Evolutionary conservation across 306 rosid species (phyloP).

Genomic region (Citrullus mucosospermus): DNA sequence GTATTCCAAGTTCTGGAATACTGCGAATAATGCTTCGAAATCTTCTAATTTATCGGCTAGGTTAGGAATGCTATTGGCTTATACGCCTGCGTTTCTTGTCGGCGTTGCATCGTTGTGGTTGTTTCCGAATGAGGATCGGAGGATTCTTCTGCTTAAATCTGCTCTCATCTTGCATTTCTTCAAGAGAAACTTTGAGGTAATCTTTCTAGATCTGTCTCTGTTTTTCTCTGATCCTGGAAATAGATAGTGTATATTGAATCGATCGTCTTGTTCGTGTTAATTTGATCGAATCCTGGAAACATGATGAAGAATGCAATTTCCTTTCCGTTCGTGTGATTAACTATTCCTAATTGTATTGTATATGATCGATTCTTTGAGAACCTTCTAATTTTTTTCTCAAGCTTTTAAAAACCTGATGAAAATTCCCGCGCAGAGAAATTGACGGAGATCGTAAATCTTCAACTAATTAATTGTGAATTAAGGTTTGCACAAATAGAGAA

Average conservation of each 20-base stretch:
- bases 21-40: not conserved
- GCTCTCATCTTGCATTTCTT: constrained; percentile 62
- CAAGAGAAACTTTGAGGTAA: constrained; percentile 63
- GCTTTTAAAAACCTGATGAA: not conserved
- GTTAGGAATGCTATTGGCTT: constrained; percentile 46
- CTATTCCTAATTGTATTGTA: not conserved
- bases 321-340: not conserved
- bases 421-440: not conserved
- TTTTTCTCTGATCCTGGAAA: not conserved
- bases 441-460: not conserved
- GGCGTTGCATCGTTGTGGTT: constrained; percentile 30
- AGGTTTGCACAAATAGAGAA: no score
- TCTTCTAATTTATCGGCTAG: constrained; percentile 14
- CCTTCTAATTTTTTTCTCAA: not conserved
- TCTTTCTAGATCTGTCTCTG: not conserved
- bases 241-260: not conserved
- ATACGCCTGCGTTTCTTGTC: constrained; percentile 52
- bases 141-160: constrained; percentile 32
- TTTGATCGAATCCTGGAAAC: no score
- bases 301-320: not conserved
- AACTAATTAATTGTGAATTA: no score
- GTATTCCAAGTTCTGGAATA: constrained; percentile 54
- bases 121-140: constrained; percentile 18
- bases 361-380: no score
- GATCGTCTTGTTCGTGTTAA: no score